Percentiles rank a stretch among this genome's conserved stretches.
These are phyloP conservation scores for Ascobolus immersus DNA, from an alignment of 495 filamentous ascomycete genomes.

Conservation along the genomic window DNA sequence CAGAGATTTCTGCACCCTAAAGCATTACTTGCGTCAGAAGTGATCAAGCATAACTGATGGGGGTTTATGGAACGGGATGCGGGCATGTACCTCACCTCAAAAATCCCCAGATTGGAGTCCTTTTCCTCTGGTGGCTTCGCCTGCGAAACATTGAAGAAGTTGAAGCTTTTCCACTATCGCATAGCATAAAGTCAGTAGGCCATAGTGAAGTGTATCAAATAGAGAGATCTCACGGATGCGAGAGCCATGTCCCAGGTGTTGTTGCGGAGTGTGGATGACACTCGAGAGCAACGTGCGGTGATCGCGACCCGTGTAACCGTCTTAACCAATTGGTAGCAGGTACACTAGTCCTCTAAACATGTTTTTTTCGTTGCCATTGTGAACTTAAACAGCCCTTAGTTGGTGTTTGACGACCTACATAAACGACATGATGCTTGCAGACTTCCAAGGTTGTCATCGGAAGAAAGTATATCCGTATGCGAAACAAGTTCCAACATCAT, in stretches of 20 bases:
- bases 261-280: neutral
- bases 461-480: no score
- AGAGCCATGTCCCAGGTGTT: neutral
- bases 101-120: slow-evolving; percentile 28
- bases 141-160: slow-evolving; percentile 87
- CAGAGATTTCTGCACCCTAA: slow-evolving; percentile 33
- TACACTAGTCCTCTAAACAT: no score
- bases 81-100: slow-evolving; percentile 31
- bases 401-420: no score
- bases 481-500: no score
- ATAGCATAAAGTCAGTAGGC: neutral
- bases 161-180: slow-evolving; percentile 84
- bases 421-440: no score
- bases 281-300: no score
- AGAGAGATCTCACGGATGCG: slow-evolving; percentile 1
- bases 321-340: no score
- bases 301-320: no score
- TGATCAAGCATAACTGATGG: slow-evolving; percentile 20
- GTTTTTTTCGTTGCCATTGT: no score
- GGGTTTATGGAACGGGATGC: slow-evolving; percentile 24
- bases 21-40: slow-evolving; percentile 10
- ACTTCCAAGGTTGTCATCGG: no score
- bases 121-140: slow-evolving; percentile 51
- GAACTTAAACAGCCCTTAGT: no score
- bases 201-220: neutral